phyloP scores from a whole-genome alignment of 73 alveolate genomes.

The Tetrahymena thermophila region DNA sequence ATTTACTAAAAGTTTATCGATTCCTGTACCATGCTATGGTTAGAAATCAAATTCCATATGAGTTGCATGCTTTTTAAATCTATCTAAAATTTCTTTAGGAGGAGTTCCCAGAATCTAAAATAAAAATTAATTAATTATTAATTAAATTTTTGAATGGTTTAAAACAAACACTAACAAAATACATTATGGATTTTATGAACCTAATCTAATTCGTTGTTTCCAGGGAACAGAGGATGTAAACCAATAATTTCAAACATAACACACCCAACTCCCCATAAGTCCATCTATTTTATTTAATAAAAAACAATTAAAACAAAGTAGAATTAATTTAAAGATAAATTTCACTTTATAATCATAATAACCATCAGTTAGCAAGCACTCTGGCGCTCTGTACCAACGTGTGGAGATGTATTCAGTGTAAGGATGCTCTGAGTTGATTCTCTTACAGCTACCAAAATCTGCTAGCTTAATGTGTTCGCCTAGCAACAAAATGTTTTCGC shows the following conservation, averaged over 20 bases:
- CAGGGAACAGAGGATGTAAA: conserved; percentile 82
- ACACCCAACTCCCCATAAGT: conserved; percentile 96
- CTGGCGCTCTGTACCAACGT: conserved; percentile 83
- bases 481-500: conserved; percentile 57
- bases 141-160: conserved; percentile 9
- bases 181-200: conserved; percentile 72
- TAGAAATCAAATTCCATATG: conserved; percentile 69
- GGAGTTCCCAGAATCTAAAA: conserved; percentile 64
- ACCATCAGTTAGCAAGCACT: conserved; percentile 87
- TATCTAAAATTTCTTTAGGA: conserved; percentile 46
- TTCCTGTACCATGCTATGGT: conserved; percentile 58
- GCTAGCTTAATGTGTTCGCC: conserved; percentile 79
- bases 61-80: conserved; percentile 62
- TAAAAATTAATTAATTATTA: too few species aligned
- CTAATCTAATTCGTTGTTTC: conserved; percentile 86
- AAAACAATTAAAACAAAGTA: background rate
- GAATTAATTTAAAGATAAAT: background rate
- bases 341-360: conserved; percentile 64
- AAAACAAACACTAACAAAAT: conserved; percentile 6
- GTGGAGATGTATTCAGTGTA: conserved; percentile 88
- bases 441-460: conserved; percentile 92
- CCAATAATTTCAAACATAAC: conserved; percentile 87
- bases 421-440: conserved; percentile 82
- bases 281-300: conserved; percentile 58
- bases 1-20: conserved; percentile 39